Base-by-base conservation (phyloP, 495 filamentous ascomycete genomes). In the Aspergillus mulundensis region DNA sequence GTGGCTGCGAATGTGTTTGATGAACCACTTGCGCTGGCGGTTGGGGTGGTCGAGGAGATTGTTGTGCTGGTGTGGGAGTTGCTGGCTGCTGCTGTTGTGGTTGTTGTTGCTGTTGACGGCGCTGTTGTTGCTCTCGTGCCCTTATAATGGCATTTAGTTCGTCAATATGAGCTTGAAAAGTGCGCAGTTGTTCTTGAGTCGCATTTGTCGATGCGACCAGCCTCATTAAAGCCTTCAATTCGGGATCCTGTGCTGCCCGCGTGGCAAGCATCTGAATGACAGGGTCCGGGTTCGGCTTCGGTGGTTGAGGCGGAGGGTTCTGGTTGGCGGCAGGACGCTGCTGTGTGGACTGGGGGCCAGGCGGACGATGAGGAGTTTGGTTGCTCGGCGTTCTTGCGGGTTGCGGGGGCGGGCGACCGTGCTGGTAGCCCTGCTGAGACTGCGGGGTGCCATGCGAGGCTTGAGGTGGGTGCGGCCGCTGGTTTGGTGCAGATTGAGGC, bases 211-310 rank as follows among this genome's bases (percentile, higher is more conserved):
- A 85, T 5, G 95, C 95, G 8, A 99, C 95, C 12, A 92, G 84
- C 63, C 90, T 87, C 95, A 99, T 99, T 11, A 99, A 79, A n/a
- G 86, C 84, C 62, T 96, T 92, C n/a, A 99, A 77, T 45, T 91
- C 82, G 2, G 88, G 85, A 66, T 99, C 89, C 16, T 87, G 84
- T 0, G 89, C 88, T 15, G 95, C 95, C 61, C 84, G 82, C 57
- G 90, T 89, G 2, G 95, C 95, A 40, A 99, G 73, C 68, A 91
- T 90, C 52, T 95, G 88, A 54, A 99, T 99, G 40, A 99, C 95
- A 3, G 95, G 95, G 67, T 99, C 95, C 3, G 88, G 83, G 39
- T 84, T 84, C 2, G 77, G 72, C 57, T 81, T 76, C 1, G 77
- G 59, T 34, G 77, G 69, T 52, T 77, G 72, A 7, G 70, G 64